A percentile compares a stretch with the other conserved stretches of the same genome.
Conservation (phyloP, 106 monocot species). For the Posidonia australis region DNA sequence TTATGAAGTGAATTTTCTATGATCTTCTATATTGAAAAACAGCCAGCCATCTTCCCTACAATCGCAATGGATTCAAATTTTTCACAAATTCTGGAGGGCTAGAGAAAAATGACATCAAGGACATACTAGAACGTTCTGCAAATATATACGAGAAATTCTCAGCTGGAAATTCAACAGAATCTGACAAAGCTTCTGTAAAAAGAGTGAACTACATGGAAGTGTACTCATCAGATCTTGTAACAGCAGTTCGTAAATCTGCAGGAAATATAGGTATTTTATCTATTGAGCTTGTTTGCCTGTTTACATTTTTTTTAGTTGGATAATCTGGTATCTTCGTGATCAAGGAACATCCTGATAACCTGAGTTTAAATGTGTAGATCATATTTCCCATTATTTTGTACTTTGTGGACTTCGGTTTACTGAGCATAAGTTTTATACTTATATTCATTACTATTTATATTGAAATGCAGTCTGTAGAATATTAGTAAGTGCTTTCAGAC, state of each 20-base stretch:
- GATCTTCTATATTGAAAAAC: constrained; percentile 4
- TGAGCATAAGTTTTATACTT: too few relatives aligned
- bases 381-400: too few relatives aligned
- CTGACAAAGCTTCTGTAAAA: constrained; percentile 24
- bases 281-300: not conserved
- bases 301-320: not conserved
- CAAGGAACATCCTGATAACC: not conserved
- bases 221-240: constrained; percentile 73
- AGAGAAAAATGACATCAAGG: constrained; percentile 83
- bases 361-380: not conserved
- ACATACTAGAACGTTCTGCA: constrained; percentile 68
- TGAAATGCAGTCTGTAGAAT: too few relatives aligned
- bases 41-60: constrained; percentile 99
- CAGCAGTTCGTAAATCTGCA: constrained; percentile 81
- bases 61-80: constrained; percentile 98
- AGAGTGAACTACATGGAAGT: constrained; percentile 74
- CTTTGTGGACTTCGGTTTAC: too few relatives aligned
- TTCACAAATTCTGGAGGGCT: constrained; percentile 90
- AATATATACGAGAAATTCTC: constrained; percentile 55
- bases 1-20: not conserved
- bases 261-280: constrained; percentile 60
- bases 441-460: too few relatives aligned
- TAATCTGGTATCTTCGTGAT: not conserved
- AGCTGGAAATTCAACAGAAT: constrained; percentile 21
- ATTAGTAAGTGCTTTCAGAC: too few relatives aligned